phyloP scores from a whole-genome alignment of 352 stramenopile species.

The Pythium apleroticum region DNA sequence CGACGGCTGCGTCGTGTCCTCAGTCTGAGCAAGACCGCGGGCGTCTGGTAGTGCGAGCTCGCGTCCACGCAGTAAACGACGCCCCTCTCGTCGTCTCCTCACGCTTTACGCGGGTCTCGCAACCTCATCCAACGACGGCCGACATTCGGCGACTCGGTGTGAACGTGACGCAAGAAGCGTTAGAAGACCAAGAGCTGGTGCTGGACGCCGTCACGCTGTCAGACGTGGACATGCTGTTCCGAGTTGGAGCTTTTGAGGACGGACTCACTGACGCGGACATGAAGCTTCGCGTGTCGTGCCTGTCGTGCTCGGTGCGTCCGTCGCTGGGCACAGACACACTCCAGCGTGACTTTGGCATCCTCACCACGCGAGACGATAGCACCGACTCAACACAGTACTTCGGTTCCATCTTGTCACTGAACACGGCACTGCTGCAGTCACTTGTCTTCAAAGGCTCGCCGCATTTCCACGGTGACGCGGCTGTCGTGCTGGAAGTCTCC shows the following conservation, averaged over 20 bases:
- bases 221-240: background rate
- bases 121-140: background rate
- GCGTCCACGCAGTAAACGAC: constrained; percentile 9
- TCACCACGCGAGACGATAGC: constrained; percentile 20
- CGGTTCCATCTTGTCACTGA: constrained; percentile 29
- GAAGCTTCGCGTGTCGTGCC: constrained; percentile 17
- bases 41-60: background rate
- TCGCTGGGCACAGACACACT: constrained; percentile 2
- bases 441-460: constrained; percentile 35
- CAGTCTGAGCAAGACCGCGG: background rate
- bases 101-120: background rate
- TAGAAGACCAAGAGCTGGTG: constrained; percentile 34
- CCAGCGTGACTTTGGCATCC: constrained; percentile 7
- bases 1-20: background rate
- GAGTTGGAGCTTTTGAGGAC: background rate
- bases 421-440: constrained; percentile 35
- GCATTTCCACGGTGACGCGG: constrained; percentile 36
- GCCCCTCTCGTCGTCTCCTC: constrained; percentile 1
- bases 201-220: constrained; percentile 22
- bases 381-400: constrained; percentile 20
- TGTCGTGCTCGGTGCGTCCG: constrained; percentile 3
- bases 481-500: constrained; percentile 38
- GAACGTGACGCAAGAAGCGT: constrained; percentile 25
- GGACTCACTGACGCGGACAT: background rate
- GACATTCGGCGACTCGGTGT: background rate